These are phyloP conservation scores for Cucurbitaria berberidis DNA, from an alignment of 2,329 filamentous ascomycete genomes.

Conservation along the genomic window DNA sequence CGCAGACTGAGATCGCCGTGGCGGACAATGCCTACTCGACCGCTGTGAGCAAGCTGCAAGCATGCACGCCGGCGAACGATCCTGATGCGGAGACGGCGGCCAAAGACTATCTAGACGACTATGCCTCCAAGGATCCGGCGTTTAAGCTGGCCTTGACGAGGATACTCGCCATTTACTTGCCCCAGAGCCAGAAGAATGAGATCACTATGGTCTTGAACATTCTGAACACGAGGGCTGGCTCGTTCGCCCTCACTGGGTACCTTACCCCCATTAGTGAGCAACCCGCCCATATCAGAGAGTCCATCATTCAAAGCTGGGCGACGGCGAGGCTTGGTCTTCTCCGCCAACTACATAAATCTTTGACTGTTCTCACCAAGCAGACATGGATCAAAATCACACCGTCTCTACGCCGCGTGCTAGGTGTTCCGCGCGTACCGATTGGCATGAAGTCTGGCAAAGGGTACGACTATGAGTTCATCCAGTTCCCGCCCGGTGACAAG, in stretches of 20 bases:
- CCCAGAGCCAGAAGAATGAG: slow-evolving; percentile 55
- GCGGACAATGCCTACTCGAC: slow-evolving; percentile 59
- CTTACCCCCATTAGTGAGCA: slow-evolving; percentile 67
- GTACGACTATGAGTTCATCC: slow-evolving; percentile 67
- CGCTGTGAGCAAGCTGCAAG: slow-evolving; percentile 47
- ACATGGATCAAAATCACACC: slow-evolving; percentile 63
- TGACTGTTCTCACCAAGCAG: slow-evolving; percentile 62
- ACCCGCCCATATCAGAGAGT: slow-evolving; percentile 64
- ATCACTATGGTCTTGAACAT: slow-evolving; percentile 60
- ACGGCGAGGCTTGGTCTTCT: slow-evolving; percentile 62
- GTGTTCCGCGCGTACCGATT: slow-evolving; percentile 63
- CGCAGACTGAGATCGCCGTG: slow-evolving; percentile 54
- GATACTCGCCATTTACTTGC: slow-evolving; percentile 57
- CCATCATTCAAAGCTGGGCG: slow-evolving; percentile 69
- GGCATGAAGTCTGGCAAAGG: slow-evolving; percentile 60
- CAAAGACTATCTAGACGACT: slow-evolving; percentile 60
- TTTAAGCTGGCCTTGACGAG: slow-evolving; percentile 61
- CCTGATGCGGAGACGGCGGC: slow-evolving; percentile 52
- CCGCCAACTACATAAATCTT: slow-evolving; percentile 61
- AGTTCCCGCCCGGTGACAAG: slow-evolving; percentile 61
- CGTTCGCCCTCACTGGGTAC: slow-evolving; percentile 71
- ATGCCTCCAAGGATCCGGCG: slow-evolving; percentile 58
- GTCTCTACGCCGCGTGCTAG: slow-evolving; percentile 61
- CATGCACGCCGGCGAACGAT: slow-evolving; percentile 33
- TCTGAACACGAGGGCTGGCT: slow-evolving; percentile 65